Percentiles rank a stretch among this genome's conserved stretches.
Evolutionary conservation across 345 rosid genomes (phyloP).

Genomic region (Salix brachista): DNA sequence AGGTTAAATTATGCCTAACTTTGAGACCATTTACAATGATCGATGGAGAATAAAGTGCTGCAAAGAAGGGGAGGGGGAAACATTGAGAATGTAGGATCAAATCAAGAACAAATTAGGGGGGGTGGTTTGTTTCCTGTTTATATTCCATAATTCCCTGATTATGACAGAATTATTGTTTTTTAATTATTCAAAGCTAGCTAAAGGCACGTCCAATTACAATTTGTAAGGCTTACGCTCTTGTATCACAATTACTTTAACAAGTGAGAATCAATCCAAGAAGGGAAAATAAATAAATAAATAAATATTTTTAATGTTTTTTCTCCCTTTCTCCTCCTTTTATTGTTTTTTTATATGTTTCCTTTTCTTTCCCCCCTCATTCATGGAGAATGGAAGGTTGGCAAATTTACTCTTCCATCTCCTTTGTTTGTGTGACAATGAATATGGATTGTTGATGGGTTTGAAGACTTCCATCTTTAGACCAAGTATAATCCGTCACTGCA

Average conservation of each 20-base stretch:
- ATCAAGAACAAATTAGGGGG: slow-evolving; percentile 10
- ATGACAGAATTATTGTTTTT: slow-evolving; percentile 5
- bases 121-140: slow-evolving; percentile 2
- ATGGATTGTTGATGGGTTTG: too few relatives aligned
- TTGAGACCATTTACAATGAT: slow-evolving; percentile 30
- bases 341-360: too few relatives aligned
- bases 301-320: too few relatives aligned
- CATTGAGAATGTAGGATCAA: slow-evolving; percentile 34
- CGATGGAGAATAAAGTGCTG: slow-evolving; percentile 40
- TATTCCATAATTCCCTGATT: slow-evolving; percentile 12
- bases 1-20: slow-evolving; percentile 34
- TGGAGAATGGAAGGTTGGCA: too few relatives aligned
- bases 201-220: not conserved
- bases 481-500: too few relatives aligned
- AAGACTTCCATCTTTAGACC: too few relatives aligned
- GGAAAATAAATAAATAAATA: too few relatives aligned
- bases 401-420: too few relatives aligned
- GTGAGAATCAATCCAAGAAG: too few relatives aligned
- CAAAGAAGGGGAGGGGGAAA: not conserved
- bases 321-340: too few relatives aligned
- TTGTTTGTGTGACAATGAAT: too few relatives aligned
- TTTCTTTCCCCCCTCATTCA: too few relatives aligned
- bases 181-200: slow-evolving; percentile 6
- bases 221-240: not conserved
- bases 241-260: not conserved